Conservation (phyloP, 345 rosid species). For the Populus nigra region DNA sequence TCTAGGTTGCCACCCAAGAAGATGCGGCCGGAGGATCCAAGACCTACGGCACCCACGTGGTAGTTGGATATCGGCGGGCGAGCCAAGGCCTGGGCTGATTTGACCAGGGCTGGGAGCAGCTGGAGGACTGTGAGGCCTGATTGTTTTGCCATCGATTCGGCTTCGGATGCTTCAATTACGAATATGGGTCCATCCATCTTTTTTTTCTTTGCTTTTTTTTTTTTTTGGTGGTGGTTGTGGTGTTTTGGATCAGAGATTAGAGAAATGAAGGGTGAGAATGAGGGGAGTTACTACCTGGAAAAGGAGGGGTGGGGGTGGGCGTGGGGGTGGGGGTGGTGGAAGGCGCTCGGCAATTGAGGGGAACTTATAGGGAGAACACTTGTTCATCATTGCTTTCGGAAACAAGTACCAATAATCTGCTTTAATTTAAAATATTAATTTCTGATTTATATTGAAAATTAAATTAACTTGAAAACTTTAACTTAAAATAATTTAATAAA, state of each 20-base stretch:
- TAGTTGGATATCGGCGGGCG: constrained; percentile 81
- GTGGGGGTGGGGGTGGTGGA: not conserved
- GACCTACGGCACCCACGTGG: constrained; percentile 77
- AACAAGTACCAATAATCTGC: not conserved
- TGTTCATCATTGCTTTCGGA: no score
- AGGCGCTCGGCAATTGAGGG: no score
- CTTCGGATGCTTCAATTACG: constrained; percentile 65
- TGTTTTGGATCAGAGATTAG: not conserved
- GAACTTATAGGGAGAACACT: not conserved
- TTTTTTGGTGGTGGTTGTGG: not conserved
- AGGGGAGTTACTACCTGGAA: not conserved
- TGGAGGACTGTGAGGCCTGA: constrained; percentile 48
- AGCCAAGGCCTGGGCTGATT: constrained; percentile 58
- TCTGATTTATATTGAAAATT: no score
- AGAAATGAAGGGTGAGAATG: not conserved
- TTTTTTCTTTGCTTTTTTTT: not conserved
- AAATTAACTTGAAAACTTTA: no score
- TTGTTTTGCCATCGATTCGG: constrained; percentile 58
- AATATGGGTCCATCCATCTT: constrained; percentile 36
- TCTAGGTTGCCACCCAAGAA: constrained; percentile 84
- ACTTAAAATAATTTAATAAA: no score
- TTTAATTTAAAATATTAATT: no score
- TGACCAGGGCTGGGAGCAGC: constrained; percentile 69
- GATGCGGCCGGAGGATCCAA: constrained; percentile 87
- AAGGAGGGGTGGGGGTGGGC: not conserved